Conservation (phyloP, 1,284 basidiomycete genomes). For the Sutorius eximius region DNA sequence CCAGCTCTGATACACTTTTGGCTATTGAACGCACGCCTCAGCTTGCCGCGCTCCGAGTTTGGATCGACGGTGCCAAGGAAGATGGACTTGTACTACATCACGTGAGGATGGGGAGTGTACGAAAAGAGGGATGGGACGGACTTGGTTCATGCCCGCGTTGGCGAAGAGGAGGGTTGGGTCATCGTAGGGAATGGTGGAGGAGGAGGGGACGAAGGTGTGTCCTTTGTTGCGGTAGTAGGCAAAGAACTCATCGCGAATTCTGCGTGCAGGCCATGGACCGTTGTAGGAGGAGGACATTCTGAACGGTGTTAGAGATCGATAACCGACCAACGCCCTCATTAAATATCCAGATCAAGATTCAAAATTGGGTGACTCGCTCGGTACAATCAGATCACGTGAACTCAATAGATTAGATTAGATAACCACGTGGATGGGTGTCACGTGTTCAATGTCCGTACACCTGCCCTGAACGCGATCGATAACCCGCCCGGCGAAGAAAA, state of each 20-base stretch:
- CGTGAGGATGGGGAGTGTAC: slow-evolving; percentile 10
- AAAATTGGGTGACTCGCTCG: slow-evolving; percentile 23
- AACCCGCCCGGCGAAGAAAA: slow-evolving; percentile 18
- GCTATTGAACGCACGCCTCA: slow-evolving; percentile 92
- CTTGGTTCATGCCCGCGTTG: slow-evolving; percentile 98
- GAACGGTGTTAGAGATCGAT: slow-evolving; percentile 25
- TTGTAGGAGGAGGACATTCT: slow-evolving; percentile 34
- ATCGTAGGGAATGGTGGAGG: slow-evolving; percentile 93
- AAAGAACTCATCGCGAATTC: slow-evolving; percentile 75
- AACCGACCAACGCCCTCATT: slow-evolving; percentile 14
- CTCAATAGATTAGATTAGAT: slow-evolving; percentile 22
- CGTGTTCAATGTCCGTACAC: slow-evolving; percentile 11
- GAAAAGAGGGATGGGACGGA: slow-evolving; percentile 26
- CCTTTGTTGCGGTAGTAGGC: slow-evolving; percentile 77
- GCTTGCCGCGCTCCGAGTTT: slow-evolving; percentile 81
- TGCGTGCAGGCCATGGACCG: slow-evolving; percentile 64
- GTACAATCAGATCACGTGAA: slow-evolving; percentile 18
- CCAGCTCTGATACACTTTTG: slow-evolving; percentile 99
- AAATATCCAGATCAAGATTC: background rate
- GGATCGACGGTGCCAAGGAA: slow-evolving; percentile 97
- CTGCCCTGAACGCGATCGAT: slow-evolving; percentile 39
- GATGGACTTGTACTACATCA: slow-evolving; percentile 85
- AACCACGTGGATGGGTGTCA: slow-evolving; percentile 12
- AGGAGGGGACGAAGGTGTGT: slow-evolving; percentile 93
- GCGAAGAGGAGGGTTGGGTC: slow-evolving; percentile 97